A percentile compares a stretch with the other conserved stretches of the same genome.
phyloP scores from a whole-genome alignment of 2,329 filamentous ascomycete species.

The Calonectria montana region DNA sequence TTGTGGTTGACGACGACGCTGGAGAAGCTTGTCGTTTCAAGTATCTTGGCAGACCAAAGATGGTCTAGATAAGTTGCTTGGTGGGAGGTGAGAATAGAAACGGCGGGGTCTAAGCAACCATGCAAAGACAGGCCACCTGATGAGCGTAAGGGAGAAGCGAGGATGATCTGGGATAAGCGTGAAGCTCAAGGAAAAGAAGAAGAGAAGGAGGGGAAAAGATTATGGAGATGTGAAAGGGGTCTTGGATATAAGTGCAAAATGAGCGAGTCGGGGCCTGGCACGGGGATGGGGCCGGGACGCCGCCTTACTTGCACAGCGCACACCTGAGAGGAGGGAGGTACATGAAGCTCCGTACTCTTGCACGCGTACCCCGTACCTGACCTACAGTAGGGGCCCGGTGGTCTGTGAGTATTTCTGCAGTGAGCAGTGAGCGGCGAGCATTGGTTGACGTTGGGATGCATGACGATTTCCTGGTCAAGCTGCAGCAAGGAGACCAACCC shows the following conservation, averaged over 20 bases:
- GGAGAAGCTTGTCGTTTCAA: slow-evolving; percentile 20
- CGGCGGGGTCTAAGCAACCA: slow-evolving; percentile 17
- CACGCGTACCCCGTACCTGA: slow-evolving; percentile 1
- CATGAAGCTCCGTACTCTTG: slow-evolving; percentile 3
- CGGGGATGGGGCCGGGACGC: slow-evolving; percentile 23
- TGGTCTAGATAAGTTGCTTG: slow-evolving; percentile 17
- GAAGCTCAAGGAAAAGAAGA: slow-evolving; percentile 19
- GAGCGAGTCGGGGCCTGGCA: slow-evolving; percentile 23
- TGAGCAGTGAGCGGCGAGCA: slow-evolving; percentile 24
- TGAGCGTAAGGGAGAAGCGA: slow-evolving; percentile 1
- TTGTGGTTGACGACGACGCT: background rate
- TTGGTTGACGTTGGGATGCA: slow-evolving; percentile 28
- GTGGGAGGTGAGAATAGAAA: background rate
- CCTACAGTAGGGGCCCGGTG: slow-evolving; percentile 22
- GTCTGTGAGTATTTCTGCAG: slow-evolving; percentile 37
- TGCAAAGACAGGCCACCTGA: slow-evolving; percentile 2
- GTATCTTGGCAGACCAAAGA: slow-evolving; percentile 26
- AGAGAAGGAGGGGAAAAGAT: slow-evolving; percentile 20
- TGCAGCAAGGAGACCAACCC: background rate
- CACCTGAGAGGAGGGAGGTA: background rate
- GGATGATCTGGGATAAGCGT: background rate
- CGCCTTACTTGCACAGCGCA: slow-evolving; percentile 16
- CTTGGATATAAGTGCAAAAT: slow-evolving; percentile 40
- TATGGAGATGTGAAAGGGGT: slow-evolving; percentile 34
- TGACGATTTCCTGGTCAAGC: slow-evolving; percentile 6